Percentiles rank a stretch among this genome's conserved stretches.
phyloP scores from a whole-genome alignment of 306 rosid species.

The Phaseolus lunatus region DNA sequence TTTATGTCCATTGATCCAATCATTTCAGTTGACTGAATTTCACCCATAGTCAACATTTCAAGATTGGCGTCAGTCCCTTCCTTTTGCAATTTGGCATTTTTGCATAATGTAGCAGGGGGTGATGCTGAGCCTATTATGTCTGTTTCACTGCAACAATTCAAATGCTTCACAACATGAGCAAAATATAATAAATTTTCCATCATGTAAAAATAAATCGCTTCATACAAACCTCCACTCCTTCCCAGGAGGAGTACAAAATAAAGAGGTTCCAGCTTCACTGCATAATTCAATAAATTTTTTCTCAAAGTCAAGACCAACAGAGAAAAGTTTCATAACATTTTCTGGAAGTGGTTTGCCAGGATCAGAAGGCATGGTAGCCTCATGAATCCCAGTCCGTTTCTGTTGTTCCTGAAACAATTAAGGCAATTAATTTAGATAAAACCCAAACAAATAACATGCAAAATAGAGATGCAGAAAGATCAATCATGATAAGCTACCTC shows the following conservation, averaged over 20 bases:
- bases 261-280: slow-evolving; percentile 51
- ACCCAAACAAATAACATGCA: slow-evolving; percentile 31
- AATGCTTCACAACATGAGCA: slow-evolving; percentile 42
- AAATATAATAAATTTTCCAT: slow-evolving; percentile 44
- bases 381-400: slow-evolving; percentile 67
- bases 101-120: slow-evolving; percentile 55
- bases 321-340: slow-evolving; percentile 70
- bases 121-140: slow-evolving; percentile 59
- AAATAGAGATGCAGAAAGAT: slow-evolving; percentile 19
- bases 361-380: slow-evolving; percentile 59
- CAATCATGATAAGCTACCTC: slow-evolving; percentile 61
- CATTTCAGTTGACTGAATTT: slow-evolving; percentile 54
- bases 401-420: slow-evolving; percentile 68
- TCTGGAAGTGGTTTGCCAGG: slow-evolving; percentile 74
- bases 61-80: slow-evolving; percentile 50
- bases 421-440: slow-evolving; percentile 38
- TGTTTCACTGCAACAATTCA: slow-evolving; percentile 54
- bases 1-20: slow-evolving; percentile 48
- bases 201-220: slow-evolving; percentile 38
- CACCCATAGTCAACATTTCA: slow-evolving; percentile 50
- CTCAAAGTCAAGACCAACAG: slow-evolving; percentile 62
- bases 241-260: slow-evolving; percentile 49
- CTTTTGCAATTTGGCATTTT: slow-evolving; percentile 43
- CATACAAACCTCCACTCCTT: slow-evolving; percentile 55
- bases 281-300: slow-evolving; percentile 58